Evolutionary conservation across 2,329 filamentous ascomycete species (phyloP), one percentile per base, ranked within the genome.

Genomic region (Penicillium sp.): DNA sequence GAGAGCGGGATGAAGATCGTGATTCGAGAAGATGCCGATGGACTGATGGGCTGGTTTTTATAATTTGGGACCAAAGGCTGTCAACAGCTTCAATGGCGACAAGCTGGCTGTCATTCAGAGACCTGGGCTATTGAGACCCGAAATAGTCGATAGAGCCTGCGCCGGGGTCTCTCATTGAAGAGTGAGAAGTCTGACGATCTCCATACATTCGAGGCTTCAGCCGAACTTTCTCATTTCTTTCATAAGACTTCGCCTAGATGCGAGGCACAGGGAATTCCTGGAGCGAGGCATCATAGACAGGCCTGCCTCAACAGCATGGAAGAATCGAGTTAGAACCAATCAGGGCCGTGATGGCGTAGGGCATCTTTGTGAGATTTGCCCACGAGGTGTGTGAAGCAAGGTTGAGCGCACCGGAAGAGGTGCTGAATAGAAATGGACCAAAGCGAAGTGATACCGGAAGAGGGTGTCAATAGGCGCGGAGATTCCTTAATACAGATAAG

Each of bases 401-500:
- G n/a, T n/a, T n/a, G n/a, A n/a, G n/a, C n/a, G n/a, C n/a, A 25
- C 21, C 21, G 7, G 21, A 25, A 11, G 21, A 7, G 11, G 21
- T 7, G 7, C 21, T 7, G 11, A 25, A 11, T 25, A 25, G 21
- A 25, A 25, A 11, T 25, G 11, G 21, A 25, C 11, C 21, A 25
- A 25, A 25, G 21, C 8, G 23, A 17, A 31, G 15, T 19, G 23
- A 8, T 18, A 13, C 38, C 38, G 15, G 27, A 41, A 35, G 26
- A 31, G 32, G 40, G 8, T 18, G 28, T 45, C 42, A 38, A 43
- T 37, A 35, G 13, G 20, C 21, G 21, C n/a, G n/a, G n/a, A 23
- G 10, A 14, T 28, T 39, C 21, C 23, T 41, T 14, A 30, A 14
- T 21, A 15, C 9, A 46, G 47, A 53, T 56, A 50, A 54, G 50